Conservation (phyloP, 2,329 filamentous ascomycete genomes). For the Fusarium foetens region DNA sequence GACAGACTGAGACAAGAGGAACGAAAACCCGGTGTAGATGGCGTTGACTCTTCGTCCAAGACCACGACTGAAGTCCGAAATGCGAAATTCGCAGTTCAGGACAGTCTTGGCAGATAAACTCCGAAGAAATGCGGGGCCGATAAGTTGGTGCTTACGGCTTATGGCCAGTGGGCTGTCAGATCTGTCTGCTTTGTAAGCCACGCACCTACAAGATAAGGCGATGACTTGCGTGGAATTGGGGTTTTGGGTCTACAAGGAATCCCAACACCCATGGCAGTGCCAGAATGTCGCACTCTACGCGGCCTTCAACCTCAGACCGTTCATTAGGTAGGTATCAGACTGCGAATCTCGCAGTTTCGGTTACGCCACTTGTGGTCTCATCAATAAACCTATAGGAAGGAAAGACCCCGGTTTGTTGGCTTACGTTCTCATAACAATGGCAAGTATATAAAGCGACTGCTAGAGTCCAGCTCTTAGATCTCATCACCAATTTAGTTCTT, state of each 20-base stretch:
- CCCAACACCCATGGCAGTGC: neutral
- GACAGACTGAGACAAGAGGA: neutral
- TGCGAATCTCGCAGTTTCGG: neutral
- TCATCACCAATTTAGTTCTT: neutral
- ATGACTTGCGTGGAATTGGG: neutral
- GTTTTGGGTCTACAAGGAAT: neutral
- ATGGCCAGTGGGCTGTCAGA: neutral
- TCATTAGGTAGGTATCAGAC: neutral
- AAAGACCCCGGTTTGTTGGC: fast-evolving
- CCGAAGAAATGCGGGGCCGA: neutral
- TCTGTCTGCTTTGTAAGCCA: neutral
- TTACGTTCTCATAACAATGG: neutral
- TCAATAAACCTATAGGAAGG: fast-evolving
- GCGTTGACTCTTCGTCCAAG: neutral
- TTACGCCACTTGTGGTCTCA: neutral
- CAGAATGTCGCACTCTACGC: neutral
- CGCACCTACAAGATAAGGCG: neutral
- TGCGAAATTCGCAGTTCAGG: neutral
- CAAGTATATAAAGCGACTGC: neutral
- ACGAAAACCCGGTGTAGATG: neutral
- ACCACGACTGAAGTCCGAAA: neutral
- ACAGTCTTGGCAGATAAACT: neutral
- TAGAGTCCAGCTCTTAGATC: neutral
- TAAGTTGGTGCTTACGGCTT: neutral
- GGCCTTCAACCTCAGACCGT: no score